These are phyloP conservation scores for Isoetes engelmannii DNA, from an alignment of 83 land plant genomes.

Conservation along the genomic window DNA sequence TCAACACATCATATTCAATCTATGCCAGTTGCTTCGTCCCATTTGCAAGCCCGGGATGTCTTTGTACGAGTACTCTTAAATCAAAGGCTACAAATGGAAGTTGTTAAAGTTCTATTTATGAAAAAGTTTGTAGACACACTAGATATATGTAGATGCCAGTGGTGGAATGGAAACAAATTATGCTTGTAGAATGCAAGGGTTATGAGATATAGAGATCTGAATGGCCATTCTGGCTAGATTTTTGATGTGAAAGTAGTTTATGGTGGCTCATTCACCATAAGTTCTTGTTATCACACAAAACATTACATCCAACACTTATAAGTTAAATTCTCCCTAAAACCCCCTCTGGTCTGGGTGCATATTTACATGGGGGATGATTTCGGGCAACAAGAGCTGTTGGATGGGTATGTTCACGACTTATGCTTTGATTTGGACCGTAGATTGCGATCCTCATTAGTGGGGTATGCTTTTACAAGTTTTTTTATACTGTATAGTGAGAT, in stretches of 20 bases:
- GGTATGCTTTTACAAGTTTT: too few relatives aligned
- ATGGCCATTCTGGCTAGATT: constrained; percentile 26
- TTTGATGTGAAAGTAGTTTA: constrained; percentile 28
- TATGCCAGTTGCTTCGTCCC: too few relatives aligned
- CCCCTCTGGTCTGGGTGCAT: too few relatives aligned
- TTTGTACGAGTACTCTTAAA: constrained; percentile 36
- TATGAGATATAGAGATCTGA: constrained; percentile 23
- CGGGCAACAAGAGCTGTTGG: too few relatives aligned
- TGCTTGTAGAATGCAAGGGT: constrained; percentile 33
- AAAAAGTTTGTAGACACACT: constrained; percentile 25
- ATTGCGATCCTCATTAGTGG: too few relatives aligned
- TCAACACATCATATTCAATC: background rate
- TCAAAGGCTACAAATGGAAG: constrained; percentile 22
- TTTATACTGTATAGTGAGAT: too few relatives aligned
- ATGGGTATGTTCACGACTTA: too few relatives aligned
- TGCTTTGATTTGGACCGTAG: too few relatives aligned
- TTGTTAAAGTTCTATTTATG: constrained; percentile 19
- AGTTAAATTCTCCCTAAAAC: too few relatives aligned
- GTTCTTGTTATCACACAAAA: constrained; percentile 37
- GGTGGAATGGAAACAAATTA: constrained; percentile 38
- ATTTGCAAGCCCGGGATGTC: background rate
- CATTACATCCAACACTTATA: too few relatives aligned
- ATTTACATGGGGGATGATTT: too few relatives aligned
- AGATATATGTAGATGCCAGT: constrained; percentile 33
- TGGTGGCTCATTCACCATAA: constrained; percentile 22